phyloP scores from a whole-genome alignment of 192 early-diverging fungal species.

The Piromyces sp. region DNA sequence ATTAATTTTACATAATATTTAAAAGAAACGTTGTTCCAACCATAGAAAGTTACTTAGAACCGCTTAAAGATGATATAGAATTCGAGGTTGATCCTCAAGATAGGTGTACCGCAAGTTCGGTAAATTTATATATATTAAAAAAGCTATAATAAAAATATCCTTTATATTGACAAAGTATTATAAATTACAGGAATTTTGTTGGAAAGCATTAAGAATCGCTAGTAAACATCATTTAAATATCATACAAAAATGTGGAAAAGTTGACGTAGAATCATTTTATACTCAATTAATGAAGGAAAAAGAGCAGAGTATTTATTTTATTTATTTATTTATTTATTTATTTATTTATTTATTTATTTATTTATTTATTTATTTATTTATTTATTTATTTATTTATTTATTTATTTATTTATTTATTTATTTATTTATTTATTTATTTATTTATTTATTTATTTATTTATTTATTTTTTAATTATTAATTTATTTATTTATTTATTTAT shows the following conservation, averaged over 20 bases:
- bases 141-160: too few relatives aligned
- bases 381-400: too few relatives aligned
- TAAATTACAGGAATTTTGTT: not conserved
- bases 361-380: too few relatives aligned
- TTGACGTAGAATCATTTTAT: not conserved
- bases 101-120: not conserved
- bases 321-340: too few relatives aligned
- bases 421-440: too few relatives aligned
- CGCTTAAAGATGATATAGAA: not conserved
- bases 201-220: not conserved
- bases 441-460: too few relatives aligned
- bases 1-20: too few relatives aligned
- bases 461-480: too few relatives aligned
- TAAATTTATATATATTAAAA: not conserved
- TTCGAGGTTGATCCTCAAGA: not conserved
- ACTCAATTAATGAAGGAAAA: not conserved
- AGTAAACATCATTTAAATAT: not conserved
- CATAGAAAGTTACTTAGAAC: not conserved
- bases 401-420: too few relatives aligned
- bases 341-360: too few relatives aligned
- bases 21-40: not conserved
- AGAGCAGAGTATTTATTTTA: not conserved
- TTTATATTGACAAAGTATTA: too few relatives aligned
- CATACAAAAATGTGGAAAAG: not conserved
- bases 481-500: too few relatives aligned